Conservation (phyloP, 805 yeast genomes). For the Cyberlindnera americana region DNA sequence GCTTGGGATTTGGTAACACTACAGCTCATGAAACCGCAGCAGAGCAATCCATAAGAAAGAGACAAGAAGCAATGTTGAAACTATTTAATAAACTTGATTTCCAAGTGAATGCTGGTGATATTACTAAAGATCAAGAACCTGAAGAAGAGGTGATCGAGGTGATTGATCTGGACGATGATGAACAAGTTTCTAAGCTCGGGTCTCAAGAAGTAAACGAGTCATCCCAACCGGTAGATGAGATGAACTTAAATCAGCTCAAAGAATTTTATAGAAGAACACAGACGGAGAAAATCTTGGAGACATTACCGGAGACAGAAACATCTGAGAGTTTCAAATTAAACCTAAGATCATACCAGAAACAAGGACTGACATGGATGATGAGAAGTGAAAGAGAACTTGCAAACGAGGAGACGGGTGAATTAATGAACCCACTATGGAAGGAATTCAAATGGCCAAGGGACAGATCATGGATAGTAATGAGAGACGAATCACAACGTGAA, state of each 20-base stretch:
- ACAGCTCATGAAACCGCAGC: constrained; percentile 44
- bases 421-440: constrained; percentile 84
- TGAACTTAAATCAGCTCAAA: constrained; percentile 70
- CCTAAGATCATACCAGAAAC: constrained; percentile 75
- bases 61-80: constrained; percentile 52
- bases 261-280: constrained; percentile 73
- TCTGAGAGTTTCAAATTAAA: constrained; percentile 49
- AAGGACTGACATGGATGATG: constrained; percentile 89
- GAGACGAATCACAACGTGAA: constrained; percentile 19
- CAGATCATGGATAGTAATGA: constrained; percentile 35
- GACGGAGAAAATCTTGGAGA: constrained; percentile 49
- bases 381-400: constrained; percentile 62
- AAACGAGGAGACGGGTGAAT: constrained; percentile 41
- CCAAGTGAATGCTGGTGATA: constrained; percentile 11
- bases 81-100: constrained; percentile 52
- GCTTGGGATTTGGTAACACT: constrained; percentile 10
- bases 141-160: constrained; percentile 25
- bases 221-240: constrained; percentile 32
- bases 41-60: constrained; percentile 47
- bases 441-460: constrained; percentile 70
- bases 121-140: constrained; percentile 11
- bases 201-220: constrained; percentile 13
- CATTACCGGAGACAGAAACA: constrained; percentile 58
- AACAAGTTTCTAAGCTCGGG: constrained; percentile 19
- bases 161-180: constrained; percentile 36